Evolutionary conservation across 2,329 filamentous ascomycete genomes (phyloP).

Genomic region (Paecilomyces dactylethromorphus): DNA sequence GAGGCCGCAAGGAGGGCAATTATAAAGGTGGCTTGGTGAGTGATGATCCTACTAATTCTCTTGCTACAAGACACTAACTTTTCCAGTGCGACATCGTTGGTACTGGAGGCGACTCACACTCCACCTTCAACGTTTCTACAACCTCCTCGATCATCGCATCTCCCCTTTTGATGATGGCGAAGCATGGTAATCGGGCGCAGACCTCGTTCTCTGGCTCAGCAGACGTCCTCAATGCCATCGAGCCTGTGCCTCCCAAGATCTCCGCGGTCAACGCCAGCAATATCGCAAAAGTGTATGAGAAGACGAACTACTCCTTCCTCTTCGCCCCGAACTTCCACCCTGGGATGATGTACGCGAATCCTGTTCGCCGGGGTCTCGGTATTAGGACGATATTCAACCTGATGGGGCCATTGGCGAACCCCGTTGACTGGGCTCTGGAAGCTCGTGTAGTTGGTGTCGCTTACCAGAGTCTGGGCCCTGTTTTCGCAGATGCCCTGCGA

Average conservation of each 20-base stretch:
- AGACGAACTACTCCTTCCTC: conserved; percentile 88
- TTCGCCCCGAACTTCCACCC: conserved; percentile 96
- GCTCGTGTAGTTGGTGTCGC: conserved; percentile 91
- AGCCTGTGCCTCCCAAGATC: conserved; percentile 66
- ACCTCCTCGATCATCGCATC: conserved; percentile 90
- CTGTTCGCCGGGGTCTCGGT: conserved; percentile 78
- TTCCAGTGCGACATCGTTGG: conserved; percentile 83
- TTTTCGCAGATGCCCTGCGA: conserved; percentile 79
- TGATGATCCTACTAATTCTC: conserved; percentile 6
- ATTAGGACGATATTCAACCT: conserved; percentile 98
- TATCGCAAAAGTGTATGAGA: conserved; percentile 65
- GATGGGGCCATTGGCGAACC: conserved; percentile 85
- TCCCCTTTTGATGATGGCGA: conserved; percentile 75
- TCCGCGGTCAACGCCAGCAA: conserved; percentile 65
- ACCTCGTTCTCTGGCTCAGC: conserved; percentile 95
- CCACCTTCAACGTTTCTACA: conserved; percentile 97
- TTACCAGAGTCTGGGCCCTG: conserved; percentile 74
- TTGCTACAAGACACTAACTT: conserved; percentile 4
- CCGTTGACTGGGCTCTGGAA: conserved; percentile 76
- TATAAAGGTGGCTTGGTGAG: conserved; percentile 81
- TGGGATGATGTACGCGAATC: conserved; percentile 83
- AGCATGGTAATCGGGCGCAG: conserved; percentile 93
- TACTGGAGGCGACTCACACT: conserved; percentile 91
- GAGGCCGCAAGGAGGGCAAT: conserved; percentile 59
- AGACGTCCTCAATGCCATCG: conserved; percentile 74